A percentile compares a stretch with the other conserved stretches of the same genome.
Conservation (phyloP, 225 moss, liverwort and hornwort genomes). For the Polytrichum commune region DNA sequence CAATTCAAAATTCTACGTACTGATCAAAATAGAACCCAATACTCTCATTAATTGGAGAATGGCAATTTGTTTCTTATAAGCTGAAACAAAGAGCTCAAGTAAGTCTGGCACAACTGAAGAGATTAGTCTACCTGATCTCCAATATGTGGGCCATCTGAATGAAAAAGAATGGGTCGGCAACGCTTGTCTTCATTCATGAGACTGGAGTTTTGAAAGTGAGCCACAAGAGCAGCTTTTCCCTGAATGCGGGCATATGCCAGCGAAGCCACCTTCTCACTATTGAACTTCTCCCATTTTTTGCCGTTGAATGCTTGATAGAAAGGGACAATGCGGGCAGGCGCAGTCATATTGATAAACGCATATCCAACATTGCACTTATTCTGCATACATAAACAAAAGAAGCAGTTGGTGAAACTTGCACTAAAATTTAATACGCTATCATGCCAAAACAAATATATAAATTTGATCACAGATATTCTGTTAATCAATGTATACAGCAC, state of each 20-base stretch:
- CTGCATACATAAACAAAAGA: constrained; percentile 31
- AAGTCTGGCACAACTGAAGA: constrained; percentile 33
- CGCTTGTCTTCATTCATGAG: constrained; percentile 99
- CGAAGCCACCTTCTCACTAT: constrained; percentile 97
- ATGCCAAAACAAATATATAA: too few species aligned
- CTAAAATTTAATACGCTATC: too few species aligned
- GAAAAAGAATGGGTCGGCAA: constrained; percentile 97
- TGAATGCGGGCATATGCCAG: constrained; percentile 96
- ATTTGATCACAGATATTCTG: too few species aligned
- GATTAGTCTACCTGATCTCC: constrained; percentile 92
- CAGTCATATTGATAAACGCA: constrained; percentile 97
- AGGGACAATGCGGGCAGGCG: constrained; percentile 82
- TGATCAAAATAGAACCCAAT: constrained; percentile 41
- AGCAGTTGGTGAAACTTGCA: too few species aligned
- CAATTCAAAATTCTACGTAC: constrained; percentile 48
- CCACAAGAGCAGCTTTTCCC: constrained; percentile 97
- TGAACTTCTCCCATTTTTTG: constrained; percentile 99
- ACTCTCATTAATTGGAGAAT: constrained; percentile 15
- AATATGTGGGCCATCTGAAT: constrained; percentile 93
- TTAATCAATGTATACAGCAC: too few species aligned
- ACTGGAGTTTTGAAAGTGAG: constrained; percentile 96
- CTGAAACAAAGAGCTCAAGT: constrained; percentile 15
- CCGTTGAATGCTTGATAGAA: constrained; percentile 99
- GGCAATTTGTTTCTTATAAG: constrained; percentile 19
- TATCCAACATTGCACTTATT: constrained; percentile 99